Conservation (phyloP, 768 basidiomycete species). For the Rhodosporidiobolus odoratus region DNA sequence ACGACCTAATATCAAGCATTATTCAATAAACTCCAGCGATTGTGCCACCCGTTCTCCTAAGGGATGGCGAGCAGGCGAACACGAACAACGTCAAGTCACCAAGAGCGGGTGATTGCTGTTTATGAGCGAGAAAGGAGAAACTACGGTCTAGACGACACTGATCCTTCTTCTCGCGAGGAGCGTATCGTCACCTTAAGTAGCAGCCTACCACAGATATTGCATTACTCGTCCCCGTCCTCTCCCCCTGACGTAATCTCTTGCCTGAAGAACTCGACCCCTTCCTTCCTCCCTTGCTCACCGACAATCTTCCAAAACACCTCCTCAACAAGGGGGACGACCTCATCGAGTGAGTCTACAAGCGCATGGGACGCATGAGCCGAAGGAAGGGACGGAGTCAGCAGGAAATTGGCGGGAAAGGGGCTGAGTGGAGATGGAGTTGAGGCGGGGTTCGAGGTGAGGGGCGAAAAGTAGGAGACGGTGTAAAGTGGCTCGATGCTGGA, state of each 20-base stretch:
- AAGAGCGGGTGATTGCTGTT: too few species aligned
- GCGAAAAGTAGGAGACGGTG: constrained; percentile 2
- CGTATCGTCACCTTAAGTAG: too few species aligned
- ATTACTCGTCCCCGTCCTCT: background rate
- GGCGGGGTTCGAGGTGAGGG: too few species aligned
- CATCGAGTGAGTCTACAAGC: constrained; percentile 15
- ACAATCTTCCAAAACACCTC: constrained; percentile 31
- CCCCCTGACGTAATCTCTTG: background rate
- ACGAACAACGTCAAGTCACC: too few species aligned
- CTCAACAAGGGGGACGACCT: background rate
- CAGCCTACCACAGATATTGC: too few species aligned
- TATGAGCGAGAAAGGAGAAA: too few species aligned
- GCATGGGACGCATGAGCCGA: background rate
- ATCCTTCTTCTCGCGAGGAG: too few species aligned
- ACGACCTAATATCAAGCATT: too few species aligned
- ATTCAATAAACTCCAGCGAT: too few species aligned
- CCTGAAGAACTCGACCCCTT: constrained; percentile 36
- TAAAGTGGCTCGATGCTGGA: constrained; percentile 5
- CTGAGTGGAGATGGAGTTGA: background rate
- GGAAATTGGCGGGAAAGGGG: constrained; percentile 22
- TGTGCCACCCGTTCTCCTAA: too few species aligned
- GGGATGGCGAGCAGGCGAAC: too few species aligned
- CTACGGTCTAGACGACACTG: too few species aligned
- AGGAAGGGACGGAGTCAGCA: constrained; percentile 2
- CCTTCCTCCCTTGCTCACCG: constrained; percentile 22